Evolutionary conservation across 1,139 yeast genomes (phyloP).

Genomic region (Kurtzmaniella quercitrusa): DNA sequence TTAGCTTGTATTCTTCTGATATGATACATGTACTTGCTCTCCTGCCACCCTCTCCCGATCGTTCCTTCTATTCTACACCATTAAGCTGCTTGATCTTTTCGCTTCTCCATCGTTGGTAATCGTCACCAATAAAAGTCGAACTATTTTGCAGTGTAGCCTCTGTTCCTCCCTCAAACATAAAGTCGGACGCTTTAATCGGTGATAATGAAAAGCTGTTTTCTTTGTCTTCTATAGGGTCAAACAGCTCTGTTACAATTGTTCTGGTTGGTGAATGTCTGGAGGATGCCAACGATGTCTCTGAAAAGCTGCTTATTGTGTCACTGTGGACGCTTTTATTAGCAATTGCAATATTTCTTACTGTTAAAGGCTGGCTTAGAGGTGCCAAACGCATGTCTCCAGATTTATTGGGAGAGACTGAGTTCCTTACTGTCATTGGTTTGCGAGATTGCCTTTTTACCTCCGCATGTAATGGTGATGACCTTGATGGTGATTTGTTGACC

Average conservation of each 20-base stretch:
- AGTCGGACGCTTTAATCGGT: slow-evolving; percentile 11
- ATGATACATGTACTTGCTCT: no score
- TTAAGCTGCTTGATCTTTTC: slow-evolving; percentile 35
- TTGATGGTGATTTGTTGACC: neutral
- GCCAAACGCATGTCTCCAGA: slow-evolving; percentile 1
- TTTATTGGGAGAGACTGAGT: slow-evolving; percentile 5
- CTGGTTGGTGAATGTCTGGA: slow-evolving; percentile 11
- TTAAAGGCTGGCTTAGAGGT: slow-evolving; percentile 3
- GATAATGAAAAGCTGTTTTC: slow-evolving; percentile 12
- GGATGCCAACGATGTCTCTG: slow-evolving; percentile 3
- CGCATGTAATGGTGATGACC: neutral
- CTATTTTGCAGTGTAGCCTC: slow-evolving; percentile 20
- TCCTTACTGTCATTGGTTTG: slow-evolving; percentile 4
- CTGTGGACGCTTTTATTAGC: neutral
- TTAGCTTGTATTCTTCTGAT: no score
- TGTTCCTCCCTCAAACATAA: slow-evolving; percentile 10
- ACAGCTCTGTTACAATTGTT: slow-evolving; percentile 6
- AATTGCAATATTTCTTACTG: neutral
- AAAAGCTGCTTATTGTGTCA: slow-evolving; percentile 3
- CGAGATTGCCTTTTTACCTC: slow-evolving; percentile 1
- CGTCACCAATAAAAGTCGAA: slow-evolving; percentile 40
- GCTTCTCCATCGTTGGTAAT: slow-evolving; percentile 39
- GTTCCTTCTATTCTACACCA: slow-evolving; percentile 5
- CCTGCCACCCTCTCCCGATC: no score
- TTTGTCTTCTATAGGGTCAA: slow-evolving; percentile 10